Conservation (phyloP, 192 early-diverging fungal species). For the Coemansia sp. region DNA sequence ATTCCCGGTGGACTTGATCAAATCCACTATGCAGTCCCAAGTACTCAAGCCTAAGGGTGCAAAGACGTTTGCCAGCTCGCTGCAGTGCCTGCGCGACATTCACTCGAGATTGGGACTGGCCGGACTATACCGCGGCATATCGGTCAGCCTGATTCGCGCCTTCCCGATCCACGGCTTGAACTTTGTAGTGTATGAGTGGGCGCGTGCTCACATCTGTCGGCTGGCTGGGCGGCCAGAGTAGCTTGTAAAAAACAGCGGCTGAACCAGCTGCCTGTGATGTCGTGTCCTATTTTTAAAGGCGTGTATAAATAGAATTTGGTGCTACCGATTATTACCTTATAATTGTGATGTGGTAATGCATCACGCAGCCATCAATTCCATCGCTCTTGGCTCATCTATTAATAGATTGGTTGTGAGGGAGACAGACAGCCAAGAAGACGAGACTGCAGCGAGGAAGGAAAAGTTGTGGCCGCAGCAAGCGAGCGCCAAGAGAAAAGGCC, state of each 20-base stretch:
- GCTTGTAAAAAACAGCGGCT: background rate
- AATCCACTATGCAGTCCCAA: conserved; percentile 75
- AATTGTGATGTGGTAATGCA: too few species aligned
- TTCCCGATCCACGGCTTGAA: conserved; percentile 83
- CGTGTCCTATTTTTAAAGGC: background rate
- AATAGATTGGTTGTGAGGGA: background rate
- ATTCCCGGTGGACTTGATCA: conserved; percentile 76
- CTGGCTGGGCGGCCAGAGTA: conserved; percentile 29
- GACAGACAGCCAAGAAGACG: background rate
- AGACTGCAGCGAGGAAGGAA: background rate
- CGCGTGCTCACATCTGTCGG: conserved; percentile 40
- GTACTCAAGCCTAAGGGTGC: conserved; percentile 54
- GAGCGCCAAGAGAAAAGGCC: conserved; percentile 4
- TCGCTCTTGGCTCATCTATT: background rate
- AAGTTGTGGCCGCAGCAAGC: background rate
- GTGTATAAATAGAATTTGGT: background rate
- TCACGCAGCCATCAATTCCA: background rate
- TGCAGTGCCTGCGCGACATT: conserved; percentile 55
- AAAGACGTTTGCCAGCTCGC: conserved; percentile 48
- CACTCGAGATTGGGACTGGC: conserved; percentile 55
- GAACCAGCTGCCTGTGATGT: background rate
- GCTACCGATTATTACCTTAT: background rate
- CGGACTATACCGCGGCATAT: conserved; percentile 71
- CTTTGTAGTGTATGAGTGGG: conserved; percentile 75
- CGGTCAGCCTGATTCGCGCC: conserved; percentile 70